phyloP scores from a whole-genome alignment of 371 early-diverging fungal species.

The Circinella umbellata region DNA sequence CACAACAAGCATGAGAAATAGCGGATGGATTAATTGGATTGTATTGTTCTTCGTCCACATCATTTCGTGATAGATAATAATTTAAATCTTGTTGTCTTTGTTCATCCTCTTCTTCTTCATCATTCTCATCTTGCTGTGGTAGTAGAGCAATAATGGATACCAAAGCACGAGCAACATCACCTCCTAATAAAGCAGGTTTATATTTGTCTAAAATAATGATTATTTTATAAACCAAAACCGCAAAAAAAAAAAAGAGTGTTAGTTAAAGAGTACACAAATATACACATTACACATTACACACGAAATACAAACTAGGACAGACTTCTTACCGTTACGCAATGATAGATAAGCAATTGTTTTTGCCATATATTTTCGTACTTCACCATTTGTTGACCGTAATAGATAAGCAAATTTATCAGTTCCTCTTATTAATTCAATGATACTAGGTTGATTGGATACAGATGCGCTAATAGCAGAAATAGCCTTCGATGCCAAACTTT shows the following conservation, averaged over 20 bases:
- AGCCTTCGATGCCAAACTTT: slow-evolving; percentile 48
- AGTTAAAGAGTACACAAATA: neutral
- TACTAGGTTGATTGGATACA: slow-evolving; percentile 42
- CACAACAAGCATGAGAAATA: slow-evolving; percentile 64
- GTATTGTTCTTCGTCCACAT: neutral
- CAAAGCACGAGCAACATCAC: slow-evolving; percentile 53
- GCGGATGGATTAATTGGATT: slow-evolving; percentile 35
- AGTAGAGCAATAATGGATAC: slow-evolving; percentile 39
- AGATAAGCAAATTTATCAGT: slow-evolving; percentile 37
- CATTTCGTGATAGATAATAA: slow-evolving; percentile 14
- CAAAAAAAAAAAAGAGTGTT: no score
- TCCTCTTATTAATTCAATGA: slow-evolving; percentile 41
- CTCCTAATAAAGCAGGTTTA: slow-evolving; percentile 54
- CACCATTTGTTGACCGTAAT: slow-evolving; percentile 37
- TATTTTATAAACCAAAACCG: neutral
- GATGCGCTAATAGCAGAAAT: slow-evolving; percentile 47
- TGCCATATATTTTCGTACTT: slow-evolving; percentile 59
- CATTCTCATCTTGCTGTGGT: slow-evolving; percentile 16
- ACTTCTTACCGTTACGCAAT: slow-evolving; percentile 52
- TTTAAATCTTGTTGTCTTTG: slow-evolving; percentile 19
- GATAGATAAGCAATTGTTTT: slow-evolving; percentile 67
- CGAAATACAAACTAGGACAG: neutral
- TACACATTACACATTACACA: no score
- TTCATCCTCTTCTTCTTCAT: neutral
- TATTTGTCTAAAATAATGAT: slow-evolving; percentile 45